phyloP scores from a whole-genome alignment of 2,329 filamentous ascomycete species.

The Clonostachys rhizophaga region DNA sequence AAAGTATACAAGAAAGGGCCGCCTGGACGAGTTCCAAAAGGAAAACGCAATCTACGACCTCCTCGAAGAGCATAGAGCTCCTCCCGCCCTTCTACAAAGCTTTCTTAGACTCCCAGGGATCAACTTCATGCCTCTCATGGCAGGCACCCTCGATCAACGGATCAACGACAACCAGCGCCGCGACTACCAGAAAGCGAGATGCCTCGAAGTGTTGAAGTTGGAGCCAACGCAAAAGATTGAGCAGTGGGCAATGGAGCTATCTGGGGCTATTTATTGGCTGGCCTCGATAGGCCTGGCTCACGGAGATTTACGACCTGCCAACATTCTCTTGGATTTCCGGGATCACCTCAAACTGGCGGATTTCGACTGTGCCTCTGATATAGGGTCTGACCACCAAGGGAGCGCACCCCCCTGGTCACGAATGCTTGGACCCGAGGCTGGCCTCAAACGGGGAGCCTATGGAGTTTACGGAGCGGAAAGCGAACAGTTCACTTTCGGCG shows the following conservation, averaged over 20 bases:
- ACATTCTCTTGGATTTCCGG: slow-evolving; percentile 3
- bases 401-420: slow-evolving; percentile 3
- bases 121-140: not conserved
- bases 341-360: slow-evolving; percentile 7
- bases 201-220: not conserved
- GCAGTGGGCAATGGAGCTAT: slow-evolving; percentile 6
- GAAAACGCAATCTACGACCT: not conserved
- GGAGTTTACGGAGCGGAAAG: not conserved
- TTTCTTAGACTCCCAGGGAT: not conserved
- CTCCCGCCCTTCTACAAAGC: not conserved
- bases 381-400: slow-evolving; percentile 1
- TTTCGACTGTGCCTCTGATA: slow-evolving; percentile 3
- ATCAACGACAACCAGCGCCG: not conserved
- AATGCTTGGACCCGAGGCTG: not conserved
- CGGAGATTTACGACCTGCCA: slow-evolving; percentile 6
- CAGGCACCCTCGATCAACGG: not conserved
- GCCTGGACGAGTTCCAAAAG: not conserved
- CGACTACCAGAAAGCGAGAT: not conserved
- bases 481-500: slow-evolving; percentile 1
- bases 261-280: slow-evolving; percentile 5
- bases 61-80: not conserved
- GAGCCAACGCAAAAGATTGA: not conserved
- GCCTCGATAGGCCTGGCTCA: slow-evolving; percentile 4
- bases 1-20: not conserved
- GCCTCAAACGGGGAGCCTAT: not conserved